Conservation (phyloP, 495 filamentous ascomycete species). For the Oidiodendron maius region DNA sequence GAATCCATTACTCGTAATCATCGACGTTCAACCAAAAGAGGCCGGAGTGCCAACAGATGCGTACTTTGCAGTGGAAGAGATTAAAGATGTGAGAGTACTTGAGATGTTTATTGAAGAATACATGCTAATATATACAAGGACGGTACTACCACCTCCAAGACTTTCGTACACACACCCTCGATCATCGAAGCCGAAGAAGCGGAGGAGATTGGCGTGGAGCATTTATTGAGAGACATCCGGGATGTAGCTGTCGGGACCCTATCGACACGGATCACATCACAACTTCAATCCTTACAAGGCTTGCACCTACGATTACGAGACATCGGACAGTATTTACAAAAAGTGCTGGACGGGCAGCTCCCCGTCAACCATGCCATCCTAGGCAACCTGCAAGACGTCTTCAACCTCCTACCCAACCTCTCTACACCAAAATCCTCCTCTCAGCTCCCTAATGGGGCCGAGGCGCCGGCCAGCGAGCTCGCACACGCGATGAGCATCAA, state of each 20-base stretch:
- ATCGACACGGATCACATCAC: slow-evolving; percentile 93
- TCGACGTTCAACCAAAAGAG: slow-evolving; percentile 98
- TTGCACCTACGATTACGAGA: slow-evolving; percentile 92
- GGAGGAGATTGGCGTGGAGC: slow-evolving; percentile 98
- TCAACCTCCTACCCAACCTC: slow-evolving; percentile 96
- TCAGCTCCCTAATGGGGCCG: slow-evolving; percentile 30
- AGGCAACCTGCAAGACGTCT: slow-evolving; percentile 96
- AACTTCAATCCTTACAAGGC: slow-evolving; percentile 95
- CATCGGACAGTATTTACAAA: slow-evolving; percentile 91
- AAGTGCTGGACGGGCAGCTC: slow-evolving; percentile 85
- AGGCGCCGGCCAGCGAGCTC: slow-evolving; percentile 61
- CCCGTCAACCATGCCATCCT: slow-evolving; percentile 97
- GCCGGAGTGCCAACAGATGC: slow-evolving; percentile 97
- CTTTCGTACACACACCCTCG: slow-evolving; percentile 98
- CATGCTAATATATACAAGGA: slow-evolving; percentile 53
- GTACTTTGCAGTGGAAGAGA: slow-evolving; percentile 98
- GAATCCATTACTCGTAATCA: slow-evolving; percentile 92
- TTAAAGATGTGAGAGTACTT: slow-evolving; percentile 79
- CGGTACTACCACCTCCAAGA: slow-evolving; percentile 93
- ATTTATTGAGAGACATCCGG: slow-evolving; percentile 93
- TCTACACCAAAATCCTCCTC: slow-evolving; percentile 65
- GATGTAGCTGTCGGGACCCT: slow-evolving; percentile 98
- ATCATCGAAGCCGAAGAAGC: slow-evolving; percentile 99
- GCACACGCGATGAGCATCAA: slow-evolving; percentile 95
- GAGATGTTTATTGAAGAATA: background rate